A percentile compares a stretch with the other conserved stretches of the same genome.
phyloP scores from a whole-genome alignment of 306 rosid species.

The Mucuna pruriens region DNA sequence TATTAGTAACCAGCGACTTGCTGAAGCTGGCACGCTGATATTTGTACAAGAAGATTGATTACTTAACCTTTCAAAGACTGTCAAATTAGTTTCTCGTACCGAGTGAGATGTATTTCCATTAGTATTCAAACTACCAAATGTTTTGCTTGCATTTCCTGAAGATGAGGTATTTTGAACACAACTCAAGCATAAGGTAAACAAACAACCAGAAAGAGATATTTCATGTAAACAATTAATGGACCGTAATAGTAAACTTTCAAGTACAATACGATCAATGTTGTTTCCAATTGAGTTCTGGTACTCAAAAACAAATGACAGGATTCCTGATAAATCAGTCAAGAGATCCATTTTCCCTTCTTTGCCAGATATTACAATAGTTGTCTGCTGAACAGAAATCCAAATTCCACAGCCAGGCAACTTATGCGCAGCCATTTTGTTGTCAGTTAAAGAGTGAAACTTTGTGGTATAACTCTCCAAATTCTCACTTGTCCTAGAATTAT shows the following conservation, averaged over 20 bases:
- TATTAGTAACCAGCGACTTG: constrained; percentile 57
- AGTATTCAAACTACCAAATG: constrained; percentile 41
- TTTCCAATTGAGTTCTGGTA: constrained; percentile 51
- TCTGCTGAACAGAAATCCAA: constrained; percentile 66
- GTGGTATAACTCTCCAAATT: constrained; percentile 40
- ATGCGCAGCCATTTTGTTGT: constrained; percentile 49
- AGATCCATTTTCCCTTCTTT: constrained; percentile 67
- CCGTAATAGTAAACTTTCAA: constrained; percentile 48
- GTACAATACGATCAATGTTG: constrained; percentile 49
- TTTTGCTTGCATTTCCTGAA: constrained; percentile 45
- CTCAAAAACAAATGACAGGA: constrained; percentile 55
- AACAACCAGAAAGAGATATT: constrained; percentile 66
- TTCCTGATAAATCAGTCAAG: constrained; percentile 53
- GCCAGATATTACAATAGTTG: constrained; percentile 55
- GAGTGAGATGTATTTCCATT: constrained; percentile 45
- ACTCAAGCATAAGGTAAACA: constrained; percentile 44
- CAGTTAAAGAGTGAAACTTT: constrained; percentile 41
- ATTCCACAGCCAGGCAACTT: constrained; percentile 73
- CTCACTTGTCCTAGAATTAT: constrained; percentile 61
- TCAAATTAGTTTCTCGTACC: constrained; percentile 45
- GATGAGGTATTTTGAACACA: constrained; percentile 47
- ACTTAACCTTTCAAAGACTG: constrained; percentile 47
- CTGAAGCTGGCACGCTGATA: constrained; percentile 36
- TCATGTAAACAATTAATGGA: constrained; percentile 67
- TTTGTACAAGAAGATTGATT: constrained; percentile 51